Percentiles rank a stretch among this genome's conserved stretches.
These are phyloP conservation scores for Cornus suecica DNA, from an alignment of 148 eudicot genomes.

Conservation along the genomic window DNA sequence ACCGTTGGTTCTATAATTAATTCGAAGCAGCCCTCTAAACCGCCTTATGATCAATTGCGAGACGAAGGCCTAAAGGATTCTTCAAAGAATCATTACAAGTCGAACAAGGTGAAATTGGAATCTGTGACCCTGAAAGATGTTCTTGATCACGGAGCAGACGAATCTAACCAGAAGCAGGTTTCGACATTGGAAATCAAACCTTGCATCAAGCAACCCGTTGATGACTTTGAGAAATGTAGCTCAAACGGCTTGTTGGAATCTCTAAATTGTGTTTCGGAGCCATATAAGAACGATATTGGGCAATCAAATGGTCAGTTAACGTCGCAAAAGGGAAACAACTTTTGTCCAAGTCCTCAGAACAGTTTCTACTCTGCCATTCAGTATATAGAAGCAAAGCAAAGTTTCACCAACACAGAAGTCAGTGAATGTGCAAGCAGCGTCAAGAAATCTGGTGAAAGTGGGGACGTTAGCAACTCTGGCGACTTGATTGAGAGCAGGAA, in stretches of 20 bases:
- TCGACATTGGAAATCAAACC: slow-evolving; percentile 31
- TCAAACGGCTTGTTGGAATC: slow-evolving; percentile 29
- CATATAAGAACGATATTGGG: slow-evolving; percentile 22
- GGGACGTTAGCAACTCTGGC: slow-evolving; percentile 39
- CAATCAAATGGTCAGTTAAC: slow-evolving; percentile 20
- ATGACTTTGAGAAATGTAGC: slow-evolving; percentile 30
- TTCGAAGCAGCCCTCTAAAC: slow-evolving; percentile 25
- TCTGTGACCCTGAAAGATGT: slow-evolving; percentile 9
- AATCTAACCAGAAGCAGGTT: slow-evolving; percentile 27
- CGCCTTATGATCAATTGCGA: slow-evolving; percentile 12
- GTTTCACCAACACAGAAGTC: slow-evolving; percentile 71
- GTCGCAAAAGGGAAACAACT: slow-evolving; percentile 30
- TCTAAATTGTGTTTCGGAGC: slow-evolving; percentile 12
- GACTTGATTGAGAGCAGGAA: slow-evolving; percentile 68
- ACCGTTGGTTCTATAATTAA: slow-evolving; percentile 7
- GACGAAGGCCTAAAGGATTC: slow-evolving; percentile 11
- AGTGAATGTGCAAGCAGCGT: slow-evolving; percentile 61
- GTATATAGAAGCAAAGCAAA: slow-evolving; percentile 73
- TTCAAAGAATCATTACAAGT: background rate
- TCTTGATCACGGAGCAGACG: slow-evolving; percentile 28
- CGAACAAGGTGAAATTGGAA: slow-evolving; percentile 31
- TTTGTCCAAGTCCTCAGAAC: slow-evolving; percentile 67
- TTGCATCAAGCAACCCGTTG: slow-evolving; percentile 26
- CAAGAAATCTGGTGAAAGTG: slow-evolving; percentile 49
- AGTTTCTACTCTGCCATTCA: slow-evolving; percentile 67